Evolutionary conservation across 345 rosid genomes (phyloP), one percentile per base, ranked within the genome.

Genomic region (Kernera saxatilis): DNA sequence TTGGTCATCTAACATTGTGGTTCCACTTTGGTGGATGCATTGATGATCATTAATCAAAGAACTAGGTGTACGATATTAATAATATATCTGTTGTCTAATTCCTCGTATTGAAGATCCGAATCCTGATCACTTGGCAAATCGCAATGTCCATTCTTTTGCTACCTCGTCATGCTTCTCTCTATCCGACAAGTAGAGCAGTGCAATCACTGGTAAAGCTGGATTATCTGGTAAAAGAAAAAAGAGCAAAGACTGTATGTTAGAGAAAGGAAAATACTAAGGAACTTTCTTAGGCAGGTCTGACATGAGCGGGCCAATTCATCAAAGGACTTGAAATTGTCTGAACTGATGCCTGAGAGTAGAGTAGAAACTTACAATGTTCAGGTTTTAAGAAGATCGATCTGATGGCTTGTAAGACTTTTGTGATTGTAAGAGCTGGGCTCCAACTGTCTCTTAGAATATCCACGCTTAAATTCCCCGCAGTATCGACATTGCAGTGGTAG

Each of bases 381-480:
- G 98, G 96, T 60, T 87, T 85, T 2, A 82, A 79, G 86, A 93
- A 91, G 72, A 89, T 80, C 0, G 90, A 82, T 86, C 88, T 83
- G 75, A 93, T 82, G 56, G 94, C 88, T 62, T 77, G 83, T 37
- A 93, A 86, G 72, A 93, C 84, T 77, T 87, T 85, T 6, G 90
- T 83, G 53, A 93, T 80, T 13, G 97, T 91, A 70, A 87, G 89
- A 44, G 98, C 97, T 2, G 97, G 98, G 58, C 98, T 93, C 98
- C 97, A 93, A 58, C 85, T 78, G 22, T 87, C 88, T 75, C 85
- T 85, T 74, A 93, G 79, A 69, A 93, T 93, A 14, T 85, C 89
- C 79, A 93, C 76, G 59, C 81, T 78, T 29, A 93, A 81, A 32
- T 84, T 87, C 64, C 98, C 97, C 0, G 81, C 64, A 32, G 84